Base-by-base conservation (phyloP, 2,329 filamentous ascomycete species). In the Madurella fahalii region DNA sequence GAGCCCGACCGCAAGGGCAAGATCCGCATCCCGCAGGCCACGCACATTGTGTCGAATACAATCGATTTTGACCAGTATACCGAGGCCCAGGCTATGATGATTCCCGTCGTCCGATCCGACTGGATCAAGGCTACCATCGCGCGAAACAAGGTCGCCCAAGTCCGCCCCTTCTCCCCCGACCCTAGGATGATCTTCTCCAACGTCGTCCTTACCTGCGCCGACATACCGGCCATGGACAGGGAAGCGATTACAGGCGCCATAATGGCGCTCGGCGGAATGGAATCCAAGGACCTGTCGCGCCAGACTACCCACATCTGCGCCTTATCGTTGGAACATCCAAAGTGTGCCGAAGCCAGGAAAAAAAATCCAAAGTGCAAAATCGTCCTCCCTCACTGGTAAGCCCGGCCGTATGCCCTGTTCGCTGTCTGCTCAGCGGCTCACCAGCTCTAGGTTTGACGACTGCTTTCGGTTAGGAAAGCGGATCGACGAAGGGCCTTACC, bases 211-310 rank as follows among this genome's bases (percentile, higher is more conserved):
- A 87, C 86, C 32, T 95, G 89, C 66, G 90, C 86, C 45, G 89
- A 94, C 64, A 83, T 99, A 45, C 94, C 94, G 0, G 77, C 83
- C 37, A 87, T 84, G 37, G 94, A 99, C 70, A 89, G 91, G 68
- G 93, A 97, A 72, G 89, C 91, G 11, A 96, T 99, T 53, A 84
- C 89, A 40, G 94, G 92, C 11, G 93, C 90, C 1, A 89, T 93
- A 2, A 75, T 96, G 65, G 93, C 94, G 0, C 84, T 96, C 73
- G 94, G 94, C 18, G 94, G 94, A 15, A 82, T 89, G 64, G 89
- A 92, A 66, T 86, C 84, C 18, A 81, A 84, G 47, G 80, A 83
- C 50, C 74, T 95, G 44, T 86, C 85, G 4, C 87, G 83, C 54
- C 70, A 86, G 59, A 90, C 89, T 9, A 97, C 94, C 2, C 94